phyloP scores from a whole-genome alignment of 305 asterid species.

The Fraxinus sp. region DNA sequence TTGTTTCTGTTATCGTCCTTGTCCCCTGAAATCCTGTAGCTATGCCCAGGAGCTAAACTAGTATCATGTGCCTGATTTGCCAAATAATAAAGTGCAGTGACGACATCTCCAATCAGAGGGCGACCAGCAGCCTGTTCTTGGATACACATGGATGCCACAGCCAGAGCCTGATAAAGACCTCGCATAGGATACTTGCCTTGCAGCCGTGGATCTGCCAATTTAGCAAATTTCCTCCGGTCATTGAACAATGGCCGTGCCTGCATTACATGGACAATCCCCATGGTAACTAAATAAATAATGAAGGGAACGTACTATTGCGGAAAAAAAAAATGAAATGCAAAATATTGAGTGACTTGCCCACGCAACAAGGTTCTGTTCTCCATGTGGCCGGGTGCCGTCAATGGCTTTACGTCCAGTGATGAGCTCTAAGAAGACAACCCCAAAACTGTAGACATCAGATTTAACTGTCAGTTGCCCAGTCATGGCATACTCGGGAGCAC shows the following conservation, averaged over 20 bases:
- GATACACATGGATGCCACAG: conserved; percentile 96
- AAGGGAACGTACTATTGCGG: background rate
- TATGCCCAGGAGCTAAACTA: conserved; percentile 29
- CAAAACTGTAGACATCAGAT: conserved; percentile 96
- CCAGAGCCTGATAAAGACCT: conserved; percentile 91
- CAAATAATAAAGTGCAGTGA: conserved; percentile 87
- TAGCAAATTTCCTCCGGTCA: conserved; percentile 77
- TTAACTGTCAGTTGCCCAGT: conserved; percentile 95
- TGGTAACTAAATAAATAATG: background rate
- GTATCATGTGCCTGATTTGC: conserved; percentile 83
- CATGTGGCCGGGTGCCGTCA: conserved; percentile 76
- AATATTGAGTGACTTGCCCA: conserved; percentile 51
- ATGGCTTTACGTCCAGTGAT: conserved; percentile 97
- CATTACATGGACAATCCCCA: conserved; percentile 20
- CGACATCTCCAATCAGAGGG: conserved; percentile 90
- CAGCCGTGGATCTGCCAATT: conserved; percentile 78
- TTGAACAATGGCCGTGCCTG: conserved; percentile 91
- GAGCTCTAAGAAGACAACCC: conserved; percentile 92
- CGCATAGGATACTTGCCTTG: conserved; percentile 88
- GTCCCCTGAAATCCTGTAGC: conserved; percentile 1
- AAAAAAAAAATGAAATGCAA: background rate
- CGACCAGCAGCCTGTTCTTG: conserved; percentile 98
- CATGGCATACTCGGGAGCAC: conserved; percentile 99
- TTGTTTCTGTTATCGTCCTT: conserved; percentile 44
- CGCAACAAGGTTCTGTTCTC: conserved; percentile 87